Evolutionary conservation across 2,329 filamentous ascomycete species (phyloP), one percentile per base, ranked within the genome.

Genomic region (Elsinoe fawcettii): DNA sequence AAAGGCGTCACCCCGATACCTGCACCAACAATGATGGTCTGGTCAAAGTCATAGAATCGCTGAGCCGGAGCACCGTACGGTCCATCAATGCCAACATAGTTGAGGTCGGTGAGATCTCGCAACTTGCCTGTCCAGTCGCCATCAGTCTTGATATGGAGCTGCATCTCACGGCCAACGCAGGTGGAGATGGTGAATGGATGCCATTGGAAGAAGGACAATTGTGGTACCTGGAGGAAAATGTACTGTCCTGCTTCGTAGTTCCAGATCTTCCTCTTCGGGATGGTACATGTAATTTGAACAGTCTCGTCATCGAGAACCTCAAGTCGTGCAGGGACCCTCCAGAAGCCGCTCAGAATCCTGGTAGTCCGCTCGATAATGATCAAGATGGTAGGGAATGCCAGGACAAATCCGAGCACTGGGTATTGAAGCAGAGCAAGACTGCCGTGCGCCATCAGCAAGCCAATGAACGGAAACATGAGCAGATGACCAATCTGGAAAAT

Each of bases 1-100:
- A 82, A 82, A 0, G 80, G 80, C 0, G 80, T 82, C 2, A 83
- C 76, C 6, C 80, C 80, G 9, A 82, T 81, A 0, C 80, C 80
- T 2, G 77, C 76, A 1, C 79, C 80, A 23, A 82, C 75, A 39
- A 83, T 76, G 57, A 82, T 74, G 27, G 74, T 74, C 39, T 81
- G 77, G n/a, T 75, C 73, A 55, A 80, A 82, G 58, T 82, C 78
- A 58, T 81, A 80, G 65, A 82, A 82, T 0, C 78, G 71, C 60
- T 82, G 80, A 0, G 80, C 79, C 0, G 80, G 80, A 1, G 80
- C 80, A 3, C 80, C 80, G 58, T 79, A 82, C 0, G 80, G 80
- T 0, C 80, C 80, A 56, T 82, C 80, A 51, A 82, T 73, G 0
- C 79, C 79, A 2, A 82, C 74, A 2, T 71, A 65, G 0, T 67